Evolutionary conservation across 139 green algal genomes (phyloP), one percentile per base, ranked within the genome.

Genomic region (Chlamydomonas sphaeroides): DNA sequence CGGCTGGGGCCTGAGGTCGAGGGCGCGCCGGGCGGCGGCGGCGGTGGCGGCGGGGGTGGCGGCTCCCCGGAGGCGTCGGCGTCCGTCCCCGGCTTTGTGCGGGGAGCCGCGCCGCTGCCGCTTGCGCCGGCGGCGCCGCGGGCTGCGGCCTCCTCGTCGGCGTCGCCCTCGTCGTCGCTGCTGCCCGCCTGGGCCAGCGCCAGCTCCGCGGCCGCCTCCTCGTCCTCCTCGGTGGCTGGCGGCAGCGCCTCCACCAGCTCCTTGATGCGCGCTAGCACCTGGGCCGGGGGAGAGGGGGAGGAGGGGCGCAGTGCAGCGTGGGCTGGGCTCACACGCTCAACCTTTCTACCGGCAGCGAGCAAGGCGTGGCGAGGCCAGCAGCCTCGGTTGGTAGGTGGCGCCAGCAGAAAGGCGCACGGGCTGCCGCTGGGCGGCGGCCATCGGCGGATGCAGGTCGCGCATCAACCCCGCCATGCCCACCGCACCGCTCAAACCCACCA

Each of bases 11-110:
- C 33, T 38, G 71, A 21, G 69, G 8, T 25, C 23, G 23, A 8
- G 38, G 38, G 42, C 68, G 32, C 48, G 7, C 21, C 20, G 14
- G 25, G 26, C 1, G 53, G 73, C 30, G 76, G 53, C 6, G 63
- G 33, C 2, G 62, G 41, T 32, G 69, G 69, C 1, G 68, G 51
- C 18, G 68, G 63, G 2, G 82, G 72, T 4, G 80, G n/a, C 33
- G 91, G 91, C 67, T 95, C 91, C 4, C 79, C 80, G 35, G 91
- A 86, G 1, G 32, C 48, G 35, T 79, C 75, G 6, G 66, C 79
- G 49, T 25, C 78, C 28, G 45, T 8, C 5, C 11, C n/a, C 8
- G 57, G 57, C 57, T 32, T 68, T 17, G 10, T 23, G 66, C 5
- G 4, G 20, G 42, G 38, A 65, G 36, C 42, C 0, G 70, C 30